Conservation (phyloP, 108 stramenopile species). For the Seminavis robusta region DNA sequence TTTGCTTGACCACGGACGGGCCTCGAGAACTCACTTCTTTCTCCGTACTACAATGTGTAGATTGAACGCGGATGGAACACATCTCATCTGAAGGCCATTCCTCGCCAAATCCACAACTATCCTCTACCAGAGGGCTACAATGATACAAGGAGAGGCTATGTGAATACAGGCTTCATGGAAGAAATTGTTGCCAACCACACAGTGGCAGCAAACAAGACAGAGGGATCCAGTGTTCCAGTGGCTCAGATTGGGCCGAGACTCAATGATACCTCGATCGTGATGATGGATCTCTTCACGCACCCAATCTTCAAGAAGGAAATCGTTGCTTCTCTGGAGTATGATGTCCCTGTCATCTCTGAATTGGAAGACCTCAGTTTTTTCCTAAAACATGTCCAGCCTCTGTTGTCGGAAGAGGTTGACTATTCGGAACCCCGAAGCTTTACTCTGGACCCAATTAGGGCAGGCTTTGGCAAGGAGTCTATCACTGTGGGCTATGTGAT, state of each 20-base stretch:
- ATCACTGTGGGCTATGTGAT: constrained; percentile 13
- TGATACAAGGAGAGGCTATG: constrained; percentile 4
- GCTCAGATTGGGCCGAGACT: constrained; percentile 11
- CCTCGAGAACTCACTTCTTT: too few relatives aligned
- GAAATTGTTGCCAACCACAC: not conserved
- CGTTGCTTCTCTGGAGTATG: constrained; percentile 21
- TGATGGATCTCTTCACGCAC: constrained; percentile 14
- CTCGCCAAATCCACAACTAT: not conserved
- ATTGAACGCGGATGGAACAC: constrained; percentile 1
- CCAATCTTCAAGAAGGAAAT: constrained; percentile 23
- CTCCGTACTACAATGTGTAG: too few relatives aligned
- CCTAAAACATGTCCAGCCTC: too few relatives aligned
- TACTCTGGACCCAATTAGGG: constrained; percentile 9
- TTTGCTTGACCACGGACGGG: too few relatives aligned
- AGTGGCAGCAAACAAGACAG: not conserved
- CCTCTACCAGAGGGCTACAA: not conserved
- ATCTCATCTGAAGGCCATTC: not conserved
- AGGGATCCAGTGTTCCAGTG: constrained; percentile 9
- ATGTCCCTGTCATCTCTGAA: constrained; percentile 22
- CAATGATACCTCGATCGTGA: not conserved
- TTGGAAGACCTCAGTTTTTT: constrained; percentile 12
- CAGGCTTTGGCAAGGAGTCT: constrained; percentile 11
- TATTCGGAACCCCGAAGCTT: constrained; percentile 1
- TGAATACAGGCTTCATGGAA: constrained; percentile 10
- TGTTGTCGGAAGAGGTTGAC: too few relatives aligned